phyloP scores from a whole-genome alignment of 306 rosid species.

The Lupinus albus region DNA sequence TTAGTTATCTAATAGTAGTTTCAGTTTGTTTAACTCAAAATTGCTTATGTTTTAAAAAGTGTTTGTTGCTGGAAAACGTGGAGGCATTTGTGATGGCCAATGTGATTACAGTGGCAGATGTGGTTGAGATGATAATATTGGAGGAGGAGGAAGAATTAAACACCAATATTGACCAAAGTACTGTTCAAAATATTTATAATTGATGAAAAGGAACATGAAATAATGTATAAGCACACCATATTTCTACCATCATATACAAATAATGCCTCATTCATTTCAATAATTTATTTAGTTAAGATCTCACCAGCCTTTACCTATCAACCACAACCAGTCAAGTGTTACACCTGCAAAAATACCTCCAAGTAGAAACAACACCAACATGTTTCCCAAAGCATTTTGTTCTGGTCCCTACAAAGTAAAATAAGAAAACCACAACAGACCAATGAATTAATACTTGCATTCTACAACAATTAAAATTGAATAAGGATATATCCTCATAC shows the following conservation, averaged over 20 bases:
- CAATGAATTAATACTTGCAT: neutral
- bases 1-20: no score
- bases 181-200: neutral
- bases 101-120: no score
- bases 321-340: constrained; percentile 90
- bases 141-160: no score
- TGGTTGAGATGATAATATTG: no score
- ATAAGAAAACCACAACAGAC: neutral
- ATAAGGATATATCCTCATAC: no score
- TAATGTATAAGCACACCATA: neutral
- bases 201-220: neutral
- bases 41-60: no score
- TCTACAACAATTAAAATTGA: no score
- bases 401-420: constrained; percentile 75
- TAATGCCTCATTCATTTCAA: constrained; percentile 2
- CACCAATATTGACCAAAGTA: neutral
- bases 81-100: no score
- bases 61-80: no score
- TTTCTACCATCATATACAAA: neutral
- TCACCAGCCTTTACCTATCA: constrained; percentile 96
- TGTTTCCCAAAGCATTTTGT: constrained; percentile 92
- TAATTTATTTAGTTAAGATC: neutral
- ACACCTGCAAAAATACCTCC: constrained; percentile 87
- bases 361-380: constrained; percentile 71
- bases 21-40: no score